These are phyloP conservation scores for Rhipidocladum racemiflorum DNA, from an alignment of 176 grass and related monocot genomes.

Conservation along the genomic window DNA sequence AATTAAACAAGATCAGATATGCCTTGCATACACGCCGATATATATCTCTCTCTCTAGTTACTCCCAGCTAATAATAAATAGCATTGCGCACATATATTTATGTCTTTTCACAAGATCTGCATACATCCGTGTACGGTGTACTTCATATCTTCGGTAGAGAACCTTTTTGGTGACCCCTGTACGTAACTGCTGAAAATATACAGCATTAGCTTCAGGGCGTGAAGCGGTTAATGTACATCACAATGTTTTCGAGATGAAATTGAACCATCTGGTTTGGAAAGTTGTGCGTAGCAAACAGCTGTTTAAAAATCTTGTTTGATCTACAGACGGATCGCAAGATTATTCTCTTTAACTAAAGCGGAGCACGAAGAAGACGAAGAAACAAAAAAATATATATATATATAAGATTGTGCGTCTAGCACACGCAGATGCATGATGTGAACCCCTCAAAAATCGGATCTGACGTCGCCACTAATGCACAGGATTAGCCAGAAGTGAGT, in stretches of 20 bases:
- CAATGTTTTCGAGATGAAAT: neutral
- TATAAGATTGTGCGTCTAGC: slow-evolving; percentile 23
- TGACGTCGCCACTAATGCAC: neutral
- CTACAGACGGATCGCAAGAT: neutral
- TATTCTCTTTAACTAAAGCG: neutral
- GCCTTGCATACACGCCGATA: no score
- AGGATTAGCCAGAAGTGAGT: neutral
- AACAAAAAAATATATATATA: neutral
- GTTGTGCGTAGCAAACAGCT: neutral
- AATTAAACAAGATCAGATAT: no score
- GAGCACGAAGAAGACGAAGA: neutral
- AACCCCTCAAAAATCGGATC: slow-evolving; percentile 10
- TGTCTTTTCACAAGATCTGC: slow-evolving; percentile 12
- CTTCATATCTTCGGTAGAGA: neutral
- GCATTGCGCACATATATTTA: neutral
- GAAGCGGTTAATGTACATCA: neutral
- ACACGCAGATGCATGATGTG: slow-evolving; percentile 33
- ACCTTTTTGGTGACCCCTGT: neutral
- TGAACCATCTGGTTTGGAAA: neutral
- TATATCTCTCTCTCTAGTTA: neutral
- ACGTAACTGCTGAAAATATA: neutral
- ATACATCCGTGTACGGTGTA: neutral
- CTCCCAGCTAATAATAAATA: neutral
- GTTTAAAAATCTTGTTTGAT: neutral
- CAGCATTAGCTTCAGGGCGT: neutral